Percentiles rank a stretch among this genome's conserved stretches.
Evolutionary conservation across 169 alveolate species (phyloP).

Genomic region (Cryptosporidium baileyi): DNA sequence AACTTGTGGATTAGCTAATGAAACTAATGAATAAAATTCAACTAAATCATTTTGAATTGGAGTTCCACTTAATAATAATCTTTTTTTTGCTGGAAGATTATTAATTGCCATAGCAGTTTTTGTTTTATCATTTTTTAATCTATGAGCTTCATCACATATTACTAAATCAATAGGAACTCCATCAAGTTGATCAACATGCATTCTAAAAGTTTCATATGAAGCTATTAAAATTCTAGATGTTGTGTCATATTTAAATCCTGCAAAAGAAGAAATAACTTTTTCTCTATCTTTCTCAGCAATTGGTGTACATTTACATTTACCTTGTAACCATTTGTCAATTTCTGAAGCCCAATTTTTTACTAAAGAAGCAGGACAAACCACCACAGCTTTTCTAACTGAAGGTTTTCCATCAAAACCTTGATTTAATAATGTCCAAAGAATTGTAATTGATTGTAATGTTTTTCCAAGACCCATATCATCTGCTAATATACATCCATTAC

Average conservation of each 20-base stretch:
- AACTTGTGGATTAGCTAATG: constrained; percentile 88
- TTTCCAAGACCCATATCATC: constrained; percentile 94
- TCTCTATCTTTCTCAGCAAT: constrained; percentile 87
- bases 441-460: constrained; percentile 87
- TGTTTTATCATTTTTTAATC: constrained; percentile 90
- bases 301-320: constrained; percentile 85
- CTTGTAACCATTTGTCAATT: constrained; percentile 90
- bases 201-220: constrained; percentile 91
- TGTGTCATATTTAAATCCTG: constrained; percentile 85
- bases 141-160: constrained; percentile 96
- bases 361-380: constrained; percentile 92
- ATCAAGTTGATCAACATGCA: constrained; percentile 82
- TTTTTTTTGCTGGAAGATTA: constrained; percentile 86
- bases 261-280: constrained; percentile 86
- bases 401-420: constrained; percentile 85
- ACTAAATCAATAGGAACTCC: constrained; percentile 91
- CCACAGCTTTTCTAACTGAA: constrained; percentile 87
- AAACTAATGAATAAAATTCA: constrained; percentile 86
- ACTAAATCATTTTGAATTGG: constrained; percentile 89
- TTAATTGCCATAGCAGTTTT: constrained; percentile 88
- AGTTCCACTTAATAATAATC: constrained; percentile 88
- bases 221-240: constrained; percentile 85
- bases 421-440: constrained; percentile 87
- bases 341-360: constrained; percentile 93
- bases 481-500: constrained; percentile 90